Percentiles rank a stretch among this genome's conserved stretches.
Evolutionary conservation across 225 moss, liverwort and hornwort species (phyloP).

Genomic region (Lunularia cruciata): DNA sequence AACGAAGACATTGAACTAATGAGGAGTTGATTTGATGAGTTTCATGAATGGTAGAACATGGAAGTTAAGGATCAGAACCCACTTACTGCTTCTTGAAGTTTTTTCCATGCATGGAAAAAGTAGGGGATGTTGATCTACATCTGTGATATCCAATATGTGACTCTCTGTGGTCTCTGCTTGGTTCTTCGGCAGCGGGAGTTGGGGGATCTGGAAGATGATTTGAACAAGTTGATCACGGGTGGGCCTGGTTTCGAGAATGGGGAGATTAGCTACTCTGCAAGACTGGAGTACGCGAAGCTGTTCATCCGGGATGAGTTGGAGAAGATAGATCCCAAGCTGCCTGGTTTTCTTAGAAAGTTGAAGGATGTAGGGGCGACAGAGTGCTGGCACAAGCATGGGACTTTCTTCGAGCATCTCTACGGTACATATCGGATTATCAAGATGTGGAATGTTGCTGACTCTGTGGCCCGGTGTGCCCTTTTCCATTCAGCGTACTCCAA

Average conservation of each 20-base stretch:
- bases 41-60: too few relatives aligned
- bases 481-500: conserved; percentile 90
- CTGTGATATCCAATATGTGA: too few relatives aligned
- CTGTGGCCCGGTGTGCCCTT: conserved; percentile 61
- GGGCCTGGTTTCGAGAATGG: background rate
- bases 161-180: too few relatives aligned
- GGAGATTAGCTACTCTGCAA: conserved; percentile 29
- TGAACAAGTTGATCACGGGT: conserved; percentile 3
- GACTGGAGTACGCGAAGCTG: conserved; percentile 52
- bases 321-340: conserved; percentile 61
- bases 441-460: conserved; percentile 68
- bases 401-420: conserved; percentile 82
- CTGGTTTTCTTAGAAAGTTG: conserved; percentile 52
- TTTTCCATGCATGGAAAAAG: too few relatives aligned
- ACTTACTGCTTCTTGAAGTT: too few relatives aligned
- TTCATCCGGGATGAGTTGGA: conserved; percentile 61
- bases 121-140: too few relatives aligned
- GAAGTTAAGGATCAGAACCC: too few relatives aligned
- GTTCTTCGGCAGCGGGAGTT: background rate
- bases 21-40: too few relatives aligned
- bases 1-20: too few relatives aligned
- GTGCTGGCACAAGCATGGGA: conserved; percentile 98
- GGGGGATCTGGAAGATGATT: background rate
- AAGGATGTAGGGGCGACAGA: conserved; percentile 69
- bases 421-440: conserved; percentile 73